A percentile compares a stretch with the other conserved stretches of the same genome.
These are phyloP conservation scores for Xylariaceae sp. DNA, from an alignment of 2,329 filamentous ascomycete genomes.

Conservation along the genomic window DNA sequence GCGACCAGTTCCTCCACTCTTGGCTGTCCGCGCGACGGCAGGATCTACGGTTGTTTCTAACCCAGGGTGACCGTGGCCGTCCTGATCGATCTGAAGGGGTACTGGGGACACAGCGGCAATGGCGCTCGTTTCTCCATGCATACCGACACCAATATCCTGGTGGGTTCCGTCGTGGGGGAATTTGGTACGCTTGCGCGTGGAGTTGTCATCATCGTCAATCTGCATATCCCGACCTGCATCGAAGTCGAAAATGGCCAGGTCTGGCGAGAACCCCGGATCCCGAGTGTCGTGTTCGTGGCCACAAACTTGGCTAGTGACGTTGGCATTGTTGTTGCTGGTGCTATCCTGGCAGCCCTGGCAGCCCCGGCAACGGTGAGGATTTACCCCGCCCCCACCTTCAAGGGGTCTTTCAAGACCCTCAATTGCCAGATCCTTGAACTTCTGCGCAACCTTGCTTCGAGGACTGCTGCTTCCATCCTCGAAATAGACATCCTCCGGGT, in stretches of 20 bases:
- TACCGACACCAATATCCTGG: constrained; percentile 6
- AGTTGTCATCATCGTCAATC: constrained; percentile 34
- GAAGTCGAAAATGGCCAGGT: constrained; percentile 33
- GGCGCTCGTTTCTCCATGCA: constrained; percentile 15
- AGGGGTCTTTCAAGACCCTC: no score
- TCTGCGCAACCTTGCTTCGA: constrained; percentile 54
- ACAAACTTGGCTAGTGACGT: constrained; percentile 4
- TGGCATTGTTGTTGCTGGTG: constrained; percentile 16
- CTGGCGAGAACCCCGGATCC: constrained; percentile 23
- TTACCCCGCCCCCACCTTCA: constrained; percentile 50
- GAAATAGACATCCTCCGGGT: constrained; percentile 19
- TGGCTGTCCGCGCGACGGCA: constrained; percentile 18
- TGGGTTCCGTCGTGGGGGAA: constrained; percentile 33
- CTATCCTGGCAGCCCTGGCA: no score
- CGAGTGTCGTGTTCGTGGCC: constrained; percentile 6
- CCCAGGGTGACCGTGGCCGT: constrained; percentile 18
- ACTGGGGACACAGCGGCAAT: constrained; percentile 13
- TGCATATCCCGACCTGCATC: constrained; percentile 35
- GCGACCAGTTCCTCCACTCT: constrained; percentile 21
- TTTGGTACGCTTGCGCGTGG: constrained; percentile 44
- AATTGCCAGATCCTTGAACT: constrained; percentile 52
- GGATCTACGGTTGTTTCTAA: constrained; percentile 31
- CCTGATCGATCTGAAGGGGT: constrained; percentile 20
- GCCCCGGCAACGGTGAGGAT: no score
- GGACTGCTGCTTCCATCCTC: constrained; percentile 57